Percentiles rank a stretch among this genome's conserved stretches.
Conservation (phyloP, 495 filamentous ascomycete species). For the Chlorociboria aeruginascens region DNA sequence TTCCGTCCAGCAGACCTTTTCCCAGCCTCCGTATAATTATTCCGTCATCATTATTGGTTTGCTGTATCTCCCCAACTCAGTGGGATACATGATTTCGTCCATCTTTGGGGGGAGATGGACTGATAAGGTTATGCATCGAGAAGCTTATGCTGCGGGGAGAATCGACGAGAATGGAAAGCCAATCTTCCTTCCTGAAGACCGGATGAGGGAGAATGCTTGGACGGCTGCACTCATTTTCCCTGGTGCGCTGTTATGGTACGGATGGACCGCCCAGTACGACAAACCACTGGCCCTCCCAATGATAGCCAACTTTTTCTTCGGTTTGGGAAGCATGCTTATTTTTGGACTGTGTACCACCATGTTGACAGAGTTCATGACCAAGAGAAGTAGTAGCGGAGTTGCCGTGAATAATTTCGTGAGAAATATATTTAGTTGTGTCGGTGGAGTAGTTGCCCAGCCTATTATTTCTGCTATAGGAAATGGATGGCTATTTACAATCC, state of each 20-base stretch:
- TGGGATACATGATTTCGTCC: slow-evolving; percentile 68
- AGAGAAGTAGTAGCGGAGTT: slow-evolving; percentile 59
- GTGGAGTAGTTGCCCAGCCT: slow-evolving; percentile 60
- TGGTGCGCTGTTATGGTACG: slow-evolving; percentile 52
- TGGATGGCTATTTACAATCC: slow-evolving; percentile 78
- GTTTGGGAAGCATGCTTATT: slow-evolving; percentile 78
- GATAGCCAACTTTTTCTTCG: slow-evolving; percentile 83
- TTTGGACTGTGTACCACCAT: slow-evolving; percentile 71
- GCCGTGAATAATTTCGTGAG: slow-evolving; percentile 80
- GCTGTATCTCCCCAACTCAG: slow-evolving; percentile 67
- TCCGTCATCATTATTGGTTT: slow-evolving; percentile 62
- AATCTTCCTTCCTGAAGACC: slow-evolving; percentile 71
- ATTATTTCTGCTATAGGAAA: slow-evolving; percentile 73
- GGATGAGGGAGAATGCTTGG: slow-evolving; percentile 85
- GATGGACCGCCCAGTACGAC: slow-evolving; percentile 32
- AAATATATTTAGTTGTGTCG: slow-evolving; percentile 77
- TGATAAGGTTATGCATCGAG: slow-evolving; percentile 78
- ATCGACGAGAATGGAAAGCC: slow-evolving; percentile 60
- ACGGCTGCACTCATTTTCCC: slow-evolving; percentile 69
- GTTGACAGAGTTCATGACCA: slow-evolving; percentile 85
- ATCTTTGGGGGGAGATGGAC: slow-evolving; percentile 75
- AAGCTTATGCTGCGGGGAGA: slow-evolving; percentile 58
- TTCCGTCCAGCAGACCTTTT: slow-evolving; percentile 67
- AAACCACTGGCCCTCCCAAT: slow-evolving; percentile 34
- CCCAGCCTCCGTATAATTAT: slow-evolving; percentile 61